Evolutionary conservation across 768 basidiomycete genomes (phyloP).

Genomic region (Lyophyllum semitale): DNA sequence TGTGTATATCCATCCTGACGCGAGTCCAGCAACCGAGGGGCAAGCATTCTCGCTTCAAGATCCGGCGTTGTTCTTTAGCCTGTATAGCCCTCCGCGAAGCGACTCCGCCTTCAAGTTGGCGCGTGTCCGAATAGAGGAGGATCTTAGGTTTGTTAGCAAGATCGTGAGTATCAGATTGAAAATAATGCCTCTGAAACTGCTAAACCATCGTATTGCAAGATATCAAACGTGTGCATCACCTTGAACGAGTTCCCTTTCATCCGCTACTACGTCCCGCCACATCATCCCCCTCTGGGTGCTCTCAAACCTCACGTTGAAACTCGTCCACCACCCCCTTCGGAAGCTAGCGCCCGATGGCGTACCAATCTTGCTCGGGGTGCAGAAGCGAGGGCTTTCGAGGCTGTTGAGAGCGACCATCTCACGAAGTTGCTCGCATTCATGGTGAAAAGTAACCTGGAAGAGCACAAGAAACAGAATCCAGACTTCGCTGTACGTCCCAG

Average conservation of each 20-base stretch:
- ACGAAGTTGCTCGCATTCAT: conserved; percentile 82
- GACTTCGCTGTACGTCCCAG: conserved; percentile 81
- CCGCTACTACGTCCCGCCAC: conserved; percentile 86
- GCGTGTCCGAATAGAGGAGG: conserved; percentile 82
- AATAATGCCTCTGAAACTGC: background rate
- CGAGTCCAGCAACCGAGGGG: conserved; percentile 71
- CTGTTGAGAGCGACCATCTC: conserved; percentile 73
- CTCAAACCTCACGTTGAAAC: conserved; percentile 69
- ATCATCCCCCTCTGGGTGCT: conserved; percentile 83
- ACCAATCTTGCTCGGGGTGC: conserved; percentile 78
- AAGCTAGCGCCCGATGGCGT: conserved; percentile 71
- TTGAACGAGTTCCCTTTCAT: conserved; percentile 92
- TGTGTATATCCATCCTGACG: conserved; percentile 1
- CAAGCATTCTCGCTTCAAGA: conserved; percentile 80
- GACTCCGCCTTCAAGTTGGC: conserved; percentile 68
- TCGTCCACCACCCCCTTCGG: conserved; percentile 66
- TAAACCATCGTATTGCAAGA: conserved; percentile 41
- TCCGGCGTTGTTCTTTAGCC: conserved; percentile 83
- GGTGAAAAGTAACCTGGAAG: conserved; percentile 84
- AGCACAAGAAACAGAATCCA: conserved; percentile 81
- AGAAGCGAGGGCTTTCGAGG: conserved; percentile 67
- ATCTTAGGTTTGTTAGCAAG: conserved; percentile 75
- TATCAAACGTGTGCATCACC: conserved; percentile 86
- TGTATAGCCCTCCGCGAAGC: conserved; percentile 82
- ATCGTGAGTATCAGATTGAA: conserved; percentile 44